Evolutionary conservation across 129 eudicot genomes (phyloP).

Genomic region (Pittosporum tobira): DNA sequence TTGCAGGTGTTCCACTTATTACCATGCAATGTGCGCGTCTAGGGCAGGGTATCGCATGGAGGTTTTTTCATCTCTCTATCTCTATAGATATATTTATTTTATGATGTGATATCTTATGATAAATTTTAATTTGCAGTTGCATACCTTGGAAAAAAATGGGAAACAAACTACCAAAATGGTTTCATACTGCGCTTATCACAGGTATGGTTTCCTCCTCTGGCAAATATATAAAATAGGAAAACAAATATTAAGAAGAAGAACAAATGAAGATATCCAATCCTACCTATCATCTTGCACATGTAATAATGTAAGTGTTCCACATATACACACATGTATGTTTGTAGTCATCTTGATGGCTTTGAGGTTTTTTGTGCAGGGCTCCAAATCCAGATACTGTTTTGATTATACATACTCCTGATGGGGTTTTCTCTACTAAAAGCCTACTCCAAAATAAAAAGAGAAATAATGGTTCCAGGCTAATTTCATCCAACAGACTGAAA

Average conservation of each 20-base stretch:
- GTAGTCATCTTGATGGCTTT: constrained; percentile 2
- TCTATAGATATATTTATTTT: too few relatives aligned
- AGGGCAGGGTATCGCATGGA: constrained; percentile 99
- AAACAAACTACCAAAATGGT: constrained; percentile 91
- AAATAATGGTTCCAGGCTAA: constrained; percentile 72
- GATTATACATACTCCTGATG: constrained; percentile 79
- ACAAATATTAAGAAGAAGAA: neutral
- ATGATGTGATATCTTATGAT: too few relatives aligned
- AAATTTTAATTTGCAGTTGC: constrained; percentile 23
- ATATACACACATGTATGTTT: neutral
- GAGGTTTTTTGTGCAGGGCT: constrained; percentile 54
- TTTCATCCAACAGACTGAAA: constrained; percentile 58
- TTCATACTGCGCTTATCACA: constrained; percentile 93
- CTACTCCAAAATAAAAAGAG: constrained; percentile 41
- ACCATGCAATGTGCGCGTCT: constrained; percentile 97
- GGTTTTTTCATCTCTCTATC: too few relatives aligned
- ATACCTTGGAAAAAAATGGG: constrained; percentile 81
- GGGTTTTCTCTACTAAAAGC: constrained; percentile 68
- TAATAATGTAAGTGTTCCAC: neutral
- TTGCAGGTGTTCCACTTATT: constrained; percentile 88
- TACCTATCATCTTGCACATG: neutral
- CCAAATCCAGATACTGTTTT: constrained; percentile 92
- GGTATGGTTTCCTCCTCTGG: constrained; percentile 28
- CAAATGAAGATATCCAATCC: neutral
- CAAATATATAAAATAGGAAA: neutral